Conservation (phyloP, 2,329 filamentous ascomycete species). For the Sporothrix schenckii region DNA sequence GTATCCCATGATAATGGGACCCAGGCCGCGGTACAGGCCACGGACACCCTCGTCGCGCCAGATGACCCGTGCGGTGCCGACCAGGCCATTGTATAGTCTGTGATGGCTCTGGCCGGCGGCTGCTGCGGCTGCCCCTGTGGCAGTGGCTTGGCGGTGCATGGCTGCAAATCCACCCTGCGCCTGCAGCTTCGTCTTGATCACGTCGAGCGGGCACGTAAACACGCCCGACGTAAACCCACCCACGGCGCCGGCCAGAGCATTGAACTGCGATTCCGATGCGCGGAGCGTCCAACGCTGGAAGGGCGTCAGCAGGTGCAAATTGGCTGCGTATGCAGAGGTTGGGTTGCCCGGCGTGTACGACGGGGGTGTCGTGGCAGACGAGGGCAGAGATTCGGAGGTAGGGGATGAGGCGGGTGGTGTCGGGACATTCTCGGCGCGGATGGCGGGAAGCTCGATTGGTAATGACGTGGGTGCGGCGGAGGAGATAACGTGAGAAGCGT, state of each 20-base stretch:
- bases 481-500: conserved; percentile 31
- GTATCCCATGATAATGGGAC: conserved; percentile 93
- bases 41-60: conserved; percentile 84
- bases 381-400: neutral
- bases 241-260: conserved; percentile 82
- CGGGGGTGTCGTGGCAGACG: conserved; percentile 57
- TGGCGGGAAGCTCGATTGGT: conserved; percentile 31
- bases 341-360: conserved; percentile 41
- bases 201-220: conserved; percentile 94
- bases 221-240: conserved; percentile 92
- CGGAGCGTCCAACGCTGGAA: conserved; percentile 60
- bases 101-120: conserved; percentile 46
- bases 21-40: conserved; percentile 90
- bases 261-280: conserved; percentile 68
- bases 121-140: neutral
- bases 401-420: neutral
- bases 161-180: conserved; percentile 82
- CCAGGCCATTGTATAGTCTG: conserved; percentile 78
- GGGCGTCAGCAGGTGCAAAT: conserved; percentile 45
- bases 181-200: conserved; percentile 98
- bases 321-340: conserved; percentile 38
- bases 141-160: conserved; percentile 45
- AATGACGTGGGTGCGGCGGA: conserved; percentile 31
- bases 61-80: conserved; percentile 84
- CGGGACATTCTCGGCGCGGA: conserved; percentile 25